Evolutionary conservation across 208 protist genomes (phyloP).

Genomic region (Lotmaria passim): DNA sequence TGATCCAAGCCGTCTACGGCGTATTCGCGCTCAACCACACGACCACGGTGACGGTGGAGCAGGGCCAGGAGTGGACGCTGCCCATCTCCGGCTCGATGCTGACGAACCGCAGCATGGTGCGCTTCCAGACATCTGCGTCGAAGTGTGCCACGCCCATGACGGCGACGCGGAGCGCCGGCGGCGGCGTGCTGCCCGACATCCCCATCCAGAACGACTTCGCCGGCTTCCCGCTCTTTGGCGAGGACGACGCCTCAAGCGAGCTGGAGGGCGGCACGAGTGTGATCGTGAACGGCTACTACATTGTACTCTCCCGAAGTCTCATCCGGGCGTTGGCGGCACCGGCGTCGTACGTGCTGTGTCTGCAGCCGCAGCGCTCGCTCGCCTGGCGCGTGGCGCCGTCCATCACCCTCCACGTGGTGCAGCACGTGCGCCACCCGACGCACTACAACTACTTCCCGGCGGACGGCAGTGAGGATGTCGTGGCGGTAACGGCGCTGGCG

Average conservation of each 20-base stretch:
- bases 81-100: constrained; percentile 63
- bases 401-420: constrained; percentile 43
- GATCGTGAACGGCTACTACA: constrained; percentile 35
- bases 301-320: constrained; percentile 57
- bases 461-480: constrained; percentile 68
- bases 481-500: constrained; percentile 42
- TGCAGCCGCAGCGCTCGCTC: constrained; percentile 58
- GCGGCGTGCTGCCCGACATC: constrained; percentile 36
- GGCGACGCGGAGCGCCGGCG: constrained; percentile 4
- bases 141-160: constrained; percentile 55
- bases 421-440: constrained; percentile 51
- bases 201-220: constrained; percentile 48
- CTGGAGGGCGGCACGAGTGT: constrained; percentile 15
- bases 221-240: constrained; percentile 44
- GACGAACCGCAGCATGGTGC: constrained; percentile 56
- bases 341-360: constrained; percentile 60
- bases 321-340: constrained; percentile 46
- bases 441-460: constrained; percentile 67
- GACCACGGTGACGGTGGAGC: constrained; percentile 60
- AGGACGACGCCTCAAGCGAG: constrained; percentile 22
- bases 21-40: constrained; percentile 71
- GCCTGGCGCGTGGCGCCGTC: constrained; percentile 53
- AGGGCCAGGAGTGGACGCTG: constrained; percentile 73
- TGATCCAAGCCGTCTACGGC: constrained; percentile 58
- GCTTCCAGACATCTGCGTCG: constrained; percentile 40